These are phyloP conservation scores for Colletotrichum magnum DNA, from an alignment of 2,329 filamentous ascomycete species.

Conservation along the genomic window DNA sequence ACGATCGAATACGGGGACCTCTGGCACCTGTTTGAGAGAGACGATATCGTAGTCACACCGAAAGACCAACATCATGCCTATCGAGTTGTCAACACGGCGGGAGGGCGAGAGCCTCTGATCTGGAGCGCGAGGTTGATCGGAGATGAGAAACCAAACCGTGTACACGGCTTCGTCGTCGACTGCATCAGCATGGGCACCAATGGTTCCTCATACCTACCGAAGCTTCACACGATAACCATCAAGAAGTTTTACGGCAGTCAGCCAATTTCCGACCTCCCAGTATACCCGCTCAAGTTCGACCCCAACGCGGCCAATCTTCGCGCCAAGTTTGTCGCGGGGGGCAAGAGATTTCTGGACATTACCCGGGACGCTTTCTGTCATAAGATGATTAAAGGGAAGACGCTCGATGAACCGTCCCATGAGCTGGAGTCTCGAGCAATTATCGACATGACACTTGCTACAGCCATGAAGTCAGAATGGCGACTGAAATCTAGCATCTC, in stretches of 20 bases:
- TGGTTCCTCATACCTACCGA: conserved; percentile 27
- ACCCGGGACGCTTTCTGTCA: not conserved
- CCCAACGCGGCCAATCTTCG: conserved; percentile 1
- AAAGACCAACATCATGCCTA: conserved; percentile 12
- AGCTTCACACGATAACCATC: conserved; percentile 25
- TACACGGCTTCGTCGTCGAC: conserved; percentile 35
- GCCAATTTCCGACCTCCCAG: conserved; percentile 11
- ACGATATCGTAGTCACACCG: conserved; percentile 14
- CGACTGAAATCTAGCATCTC: not conserved
- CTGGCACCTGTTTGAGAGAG: conserved; percentile 39
- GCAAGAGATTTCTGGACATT: not conserved
- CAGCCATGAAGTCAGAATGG: conserved; percentile 2
- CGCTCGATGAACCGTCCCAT: not conserved
- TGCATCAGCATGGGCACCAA: conserved; percentile 29
- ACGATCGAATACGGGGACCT: conserved; percentile 39
- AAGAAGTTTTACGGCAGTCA: conserved; percentile 28
- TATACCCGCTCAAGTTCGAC: conserved; percentile 33
- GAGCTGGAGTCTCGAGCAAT: conserved; percentile 27
- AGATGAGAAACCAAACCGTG: not conserved
- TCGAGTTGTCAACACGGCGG: not conserved
- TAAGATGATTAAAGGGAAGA: conserved; percentile 1
- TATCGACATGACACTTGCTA: conserved; percentile 30
- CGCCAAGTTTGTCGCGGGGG: not conserved
- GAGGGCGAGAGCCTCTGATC: not conserved
- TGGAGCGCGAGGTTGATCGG: not conserved